These are phyloP conservation scores for Malus sieversii DNA, from an alignment of 306 rosid genomes.

Conservation along the genomic window DNA sequence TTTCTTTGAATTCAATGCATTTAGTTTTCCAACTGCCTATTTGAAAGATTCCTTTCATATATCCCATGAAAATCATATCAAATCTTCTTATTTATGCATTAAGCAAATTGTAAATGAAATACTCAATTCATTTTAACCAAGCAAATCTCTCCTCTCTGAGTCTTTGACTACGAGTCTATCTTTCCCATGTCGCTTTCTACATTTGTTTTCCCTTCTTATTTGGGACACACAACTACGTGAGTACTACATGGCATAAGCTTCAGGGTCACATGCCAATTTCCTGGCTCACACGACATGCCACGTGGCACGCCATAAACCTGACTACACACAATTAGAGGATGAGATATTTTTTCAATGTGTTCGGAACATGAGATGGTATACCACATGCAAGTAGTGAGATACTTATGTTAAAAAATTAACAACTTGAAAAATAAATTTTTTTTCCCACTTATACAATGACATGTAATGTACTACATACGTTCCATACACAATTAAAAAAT, in stretches of 20 bases:
- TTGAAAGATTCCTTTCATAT: not conserved
- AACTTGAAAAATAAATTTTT: too few relatives aligned
- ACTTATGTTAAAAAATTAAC: too few relatives aligned
- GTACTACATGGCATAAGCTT: conserved; percentile 1
- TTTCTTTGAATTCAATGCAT: too few relatives aligned
- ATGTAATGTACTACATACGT: too few relatives aligned
- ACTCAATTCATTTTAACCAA: not conserved
- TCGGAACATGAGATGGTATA: too few relatives aligned
- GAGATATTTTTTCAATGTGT: too few relatives aligned
- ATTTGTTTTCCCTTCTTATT: conserved; percentile 12
- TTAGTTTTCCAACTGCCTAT: too few relatives aligned
- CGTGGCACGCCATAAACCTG: conserved; percentile 37
- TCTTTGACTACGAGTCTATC: not conserved
- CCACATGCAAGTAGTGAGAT: too few relatives aligned
- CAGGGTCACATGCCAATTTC: conserved; percentile 68
- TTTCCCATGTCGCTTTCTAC: not conserved
- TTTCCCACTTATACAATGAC: too few relatives aligned
- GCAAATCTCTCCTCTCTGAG: not conserved
- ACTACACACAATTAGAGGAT: conserved; percentile 1
- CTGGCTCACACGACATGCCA: conserved; percentile 55
- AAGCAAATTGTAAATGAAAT: not conserved
- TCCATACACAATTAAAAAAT: too few relatives aligned
- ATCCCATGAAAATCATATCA: not conserved
- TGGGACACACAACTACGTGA: conserved; percentile 63
- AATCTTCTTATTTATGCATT: not conserved